Percentiles rank a stretch among this genome's conserved stretches.
Conservation (phyloP, 2,329 filamentous ascomycete species). For the Paecilomyces sp. region DNA sequence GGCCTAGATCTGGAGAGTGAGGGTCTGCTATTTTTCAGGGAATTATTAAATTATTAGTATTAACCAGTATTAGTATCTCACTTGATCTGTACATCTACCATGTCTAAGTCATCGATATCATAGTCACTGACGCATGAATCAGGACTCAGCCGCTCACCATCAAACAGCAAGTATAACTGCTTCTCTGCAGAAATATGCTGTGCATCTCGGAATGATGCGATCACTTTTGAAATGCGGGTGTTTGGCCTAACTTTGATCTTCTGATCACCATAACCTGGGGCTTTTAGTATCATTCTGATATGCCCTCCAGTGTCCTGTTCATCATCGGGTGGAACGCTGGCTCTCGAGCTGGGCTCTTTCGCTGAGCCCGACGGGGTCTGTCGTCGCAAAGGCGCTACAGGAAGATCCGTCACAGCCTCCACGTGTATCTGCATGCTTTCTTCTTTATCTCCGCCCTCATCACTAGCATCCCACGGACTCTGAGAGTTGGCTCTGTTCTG, state of each 20-base stretch:
- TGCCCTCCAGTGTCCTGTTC: constrained; percentile 18
- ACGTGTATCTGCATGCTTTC: constrained; percentile 59
- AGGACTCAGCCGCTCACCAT: constrained; percentile 64
- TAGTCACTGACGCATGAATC: constrained; percentile 55
- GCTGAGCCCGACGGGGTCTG: constrained; percentile 11
- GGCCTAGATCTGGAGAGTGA: not conserved
- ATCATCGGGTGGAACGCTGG: not conserved
- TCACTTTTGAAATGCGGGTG: constrained; percentile 56
- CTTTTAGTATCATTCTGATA: constrained; percentile 45
- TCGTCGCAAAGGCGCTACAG: constrained; percentile 37
- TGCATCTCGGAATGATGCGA: constrained; percentile 53
- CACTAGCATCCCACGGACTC: constrained; percentile 26
- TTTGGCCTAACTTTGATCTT: constrained; percentile 37
- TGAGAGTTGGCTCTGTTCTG: constrained; percentile 33
- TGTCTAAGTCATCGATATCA: constrained; percentile 68
- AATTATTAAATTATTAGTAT: not conserved
- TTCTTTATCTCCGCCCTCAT: constrained; percentile 44
- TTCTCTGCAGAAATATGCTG: constrained; percentile 46
- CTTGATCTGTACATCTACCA: constrained; percentile 65
- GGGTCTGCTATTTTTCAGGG: too few species aligned
- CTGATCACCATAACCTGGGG: constrained; percentile 44
- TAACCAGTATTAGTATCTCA: constrained; percentile 17
- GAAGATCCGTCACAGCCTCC: constrained; percentile 66
- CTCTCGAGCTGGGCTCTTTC: constrained; percentile 8
- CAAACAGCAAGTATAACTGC: constrained; percentile 60